A percentile compares a stretch with the other conserved stretches of the same genome.
These are phyloP conservation scores for Chaetomium fimeti DNA, from an alignment of 495 filamentous ascomycete species.

Conservation along the genomic window DNA sequence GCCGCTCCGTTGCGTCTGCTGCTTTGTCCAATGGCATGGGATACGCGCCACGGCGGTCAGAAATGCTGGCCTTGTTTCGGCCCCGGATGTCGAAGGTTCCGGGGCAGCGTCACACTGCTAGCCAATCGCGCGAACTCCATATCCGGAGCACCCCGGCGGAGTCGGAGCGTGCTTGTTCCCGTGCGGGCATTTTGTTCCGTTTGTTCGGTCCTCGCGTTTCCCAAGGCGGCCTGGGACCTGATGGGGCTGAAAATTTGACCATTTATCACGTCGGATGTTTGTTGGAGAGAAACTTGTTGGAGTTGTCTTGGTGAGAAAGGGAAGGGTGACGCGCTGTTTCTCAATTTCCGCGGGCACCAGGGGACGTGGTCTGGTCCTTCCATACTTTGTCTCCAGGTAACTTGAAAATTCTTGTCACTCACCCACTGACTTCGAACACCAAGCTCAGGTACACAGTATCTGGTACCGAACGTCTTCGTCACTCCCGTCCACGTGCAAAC, in stretches of 20 bases:
- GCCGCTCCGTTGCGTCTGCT: not conserved
- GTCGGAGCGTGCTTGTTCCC: not conserved
- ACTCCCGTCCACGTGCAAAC: too few species aligned
- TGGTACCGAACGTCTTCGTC: too few species aligned
- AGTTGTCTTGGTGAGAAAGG: not conserved
- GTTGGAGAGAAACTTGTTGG: not conserved
- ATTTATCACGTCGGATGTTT: too few species aligned
- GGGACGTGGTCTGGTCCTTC: too few species aligned
- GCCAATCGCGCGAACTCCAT: not conserved
- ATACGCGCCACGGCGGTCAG: not conserved
- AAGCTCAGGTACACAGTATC: too few species aligned
- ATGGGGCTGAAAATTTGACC: not conserved
- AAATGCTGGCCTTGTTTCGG: conserved; percentile 11
- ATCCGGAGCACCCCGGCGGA: not conserved
- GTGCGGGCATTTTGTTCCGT: not conserved
- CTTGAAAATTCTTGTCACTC: too few species aligned
- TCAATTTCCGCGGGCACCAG: too few species aligned
- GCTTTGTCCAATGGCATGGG: not conserved
- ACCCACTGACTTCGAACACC: too few species aligned
- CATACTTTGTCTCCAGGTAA: too few species aligned
- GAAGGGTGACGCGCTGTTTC: too few species aligned
- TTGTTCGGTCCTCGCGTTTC: not conserved
- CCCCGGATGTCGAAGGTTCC: conserved; percentile 11
- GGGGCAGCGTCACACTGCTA: not conserved
- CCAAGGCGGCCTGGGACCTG: not conserved